Conservation (phyloP, 192 early-diverging fungal species). For the Podila verticillata region DNA sequence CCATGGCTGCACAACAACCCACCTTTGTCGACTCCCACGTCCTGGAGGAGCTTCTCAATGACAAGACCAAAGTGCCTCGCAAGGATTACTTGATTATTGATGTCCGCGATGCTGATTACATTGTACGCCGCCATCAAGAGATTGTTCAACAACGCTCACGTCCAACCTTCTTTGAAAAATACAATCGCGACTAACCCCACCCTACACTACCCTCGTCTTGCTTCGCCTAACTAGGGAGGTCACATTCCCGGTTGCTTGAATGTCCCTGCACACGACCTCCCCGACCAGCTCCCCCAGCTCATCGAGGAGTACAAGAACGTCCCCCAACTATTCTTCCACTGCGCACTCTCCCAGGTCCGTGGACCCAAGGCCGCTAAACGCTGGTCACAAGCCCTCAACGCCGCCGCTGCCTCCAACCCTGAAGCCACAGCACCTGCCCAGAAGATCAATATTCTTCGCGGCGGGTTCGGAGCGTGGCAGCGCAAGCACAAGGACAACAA, state of each 20-base stretch:
- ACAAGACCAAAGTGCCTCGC: conserved; percentile 63
- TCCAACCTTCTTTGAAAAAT: background rate
- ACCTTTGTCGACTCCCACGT: conserved; percentile 56
- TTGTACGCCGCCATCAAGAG: conserved; percentile 33
- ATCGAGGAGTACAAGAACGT: conserved; percentile 65
- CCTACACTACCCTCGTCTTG: background rate
- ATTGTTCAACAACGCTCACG: background rate
- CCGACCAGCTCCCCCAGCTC: conserved; percentile 50
- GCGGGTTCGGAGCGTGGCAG: conserved; percentile 77
- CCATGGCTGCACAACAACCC: conserved; percentile 3
- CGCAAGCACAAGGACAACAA: conserved; percentile 62
- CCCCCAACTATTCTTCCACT: conserved; percentile 85
- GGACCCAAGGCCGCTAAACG: conserved; percentile 79
- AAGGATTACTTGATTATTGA: conserved; percentile 81
- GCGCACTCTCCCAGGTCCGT: conserved; percentile 85
- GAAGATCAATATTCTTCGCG: conserved; percentile 66
- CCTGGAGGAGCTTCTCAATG: conserved; percentile 64
- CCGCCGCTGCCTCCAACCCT: conserved; percentile 20
- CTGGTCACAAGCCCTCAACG: conserved; percentile 60
- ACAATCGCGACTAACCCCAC: background rate
- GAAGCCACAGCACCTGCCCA: conserved; percentile 38
- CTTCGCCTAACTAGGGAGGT: conserved; percentile 60
- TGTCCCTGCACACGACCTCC: conserved; percentile 73
- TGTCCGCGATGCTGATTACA: conserved; percentile 71
- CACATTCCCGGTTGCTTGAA: conserved; percentile 85